Evolutionary conservation across 495 filamentous ascomycete species (phyloP).

Genomic region (Aspergillus hancockii): DNA sequence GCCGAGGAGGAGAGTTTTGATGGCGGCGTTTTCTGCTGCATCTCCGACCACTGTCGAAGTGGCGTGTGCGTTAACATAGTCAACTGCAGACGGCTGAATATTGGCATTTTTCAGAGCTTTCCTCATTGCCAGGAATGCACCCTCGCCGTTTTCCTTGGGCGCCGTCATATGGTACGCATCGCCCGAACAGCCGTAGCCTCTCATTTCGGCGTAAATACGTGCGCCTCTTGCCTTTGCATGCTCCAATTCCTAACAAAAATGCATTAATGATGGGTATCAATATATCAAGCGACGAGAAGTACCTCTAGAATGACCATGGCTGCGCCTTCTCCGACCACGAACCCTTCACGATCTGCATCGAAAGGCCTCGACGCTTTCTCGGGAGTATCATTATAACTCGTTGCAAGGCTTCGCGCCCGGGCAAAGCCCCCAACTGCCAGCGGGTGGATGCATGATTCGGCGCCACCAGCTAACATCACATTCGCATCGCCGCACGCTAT

Average conservation of each 20-base stretch:
- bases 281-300: slow-evolving; percentile 6
- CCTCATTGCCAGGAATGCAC: slow-evolving; percentile 83
- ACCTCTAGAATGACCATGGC: slow-evolving; percentile 84
- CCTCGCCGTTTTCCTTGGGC: slow-evolving; percentile 76
- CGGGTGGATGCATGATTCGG: slow-evolving; percentile 95
- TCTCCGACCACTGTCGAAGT: slow-evolving; percentile 86
- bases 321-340: slow-evolving; percentile 92
- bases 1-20: slow-evolving; percentile 74
- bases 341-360: slow-evolving; percentile 77
- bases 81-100: slow-evolving; percentile 67
- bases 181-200: slow-evolving; percentile 82
- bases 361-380: slow-evolving; percentile 79
- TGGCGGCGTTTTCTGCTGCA: slow-evolving; percentile 82
- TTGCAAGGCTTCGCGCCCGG: slow-evolving; percentile 80
- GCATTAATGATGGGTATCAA: slow-evolving; percentile 3
- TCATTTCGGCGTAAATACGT: slow-evolving; percentile 83
- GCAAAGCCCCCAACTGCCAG: slow-evolving; percentile 90
- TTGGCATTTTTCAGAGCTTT: slow-evolving; percentile 74
- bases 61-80: slow-evolving; percentile 96
- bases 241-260: slow-evolving; percentile 63
- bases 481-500: slow-evolving; percentile 89
- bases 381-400: slow-evolving; percentile 75
- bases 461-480: slow-evolving; percentile 91
- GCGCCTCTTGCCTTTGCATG: slow-evolving; percentile 81
- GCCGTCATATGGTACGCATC: slow-evolving; percentile 95